Evolutionary conservation across 345 rosid species (phyloP).

Genomic region (Camelina laxa): DNA sequence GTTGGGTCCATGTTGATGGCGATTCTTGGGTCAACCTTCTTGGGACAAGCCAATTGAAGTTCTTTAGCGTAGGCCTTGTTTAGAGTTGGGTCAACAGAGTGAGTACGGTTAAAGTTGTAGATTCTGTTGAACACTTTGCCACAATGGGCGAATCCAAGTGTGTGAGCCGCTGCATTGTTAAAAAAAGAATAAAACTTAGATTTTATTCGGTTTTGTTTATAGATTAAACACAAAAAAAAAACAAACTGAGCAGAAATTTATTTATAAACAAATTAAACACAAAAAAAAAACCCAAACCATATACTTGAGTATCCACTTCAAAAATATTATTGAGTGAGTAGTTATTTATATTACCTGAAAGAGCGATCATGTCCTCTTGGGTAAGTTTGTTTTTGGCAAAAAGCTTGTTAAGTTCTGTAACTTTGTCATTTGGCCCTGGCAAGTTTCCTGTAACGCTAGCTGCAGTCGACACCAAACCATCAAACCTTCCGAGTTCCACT

Average conservation of each 20-base stretch:
- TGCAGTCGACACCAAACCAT: constrained; percentile 68
- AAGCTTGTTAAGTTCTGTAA: constrained; percentile 60
- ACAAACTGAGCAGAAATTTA: too few relatives aligned
- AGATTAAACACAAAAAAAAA: background rate
- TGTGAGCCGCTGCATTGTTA: constrained; percentile 71
- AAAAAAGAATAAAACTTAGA: background rate
- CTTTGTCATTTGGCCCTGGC: constrained; percentile 63
- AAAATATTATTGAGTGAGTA: background rate
- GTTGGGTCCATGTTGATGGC: constrained; percentile 82
- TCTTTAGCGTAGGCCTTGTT: constrained; percentile 58
- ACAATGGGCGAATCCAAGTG: constrained; percentile 82
- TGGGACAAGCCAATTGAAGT: constrained; percentile 71
- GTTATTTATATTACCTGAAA: constrained; percentile 62
- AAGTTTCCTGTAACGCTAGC: constrained; percentile 63
- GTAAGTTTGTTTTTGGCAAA: constrained; percentile 61
- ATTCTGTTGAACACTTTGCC: constrained; percentile 58
- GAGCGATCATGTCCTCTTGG: constrained; percentile 85
- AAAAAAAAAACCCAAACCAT: background rate
- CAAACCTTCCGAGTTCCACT: constrained; percentile 81
- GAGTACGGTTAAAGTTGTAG: constrained; percentile 58
- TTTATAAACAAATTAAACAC: background rate
- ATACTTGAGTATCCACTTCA: background rate
- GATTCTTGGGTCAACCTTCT: constrained; percentile 65
- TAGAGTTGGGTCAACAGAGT: constrained; percentile 65
- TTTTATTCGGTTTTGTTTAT: background rate